Percentiles rank a stretch among this genome's conserved stretches.
Conservation (phyloP, 2,329 filamentous ascomycete genomes). For the Zymoseptoria passerinii region DNA sequence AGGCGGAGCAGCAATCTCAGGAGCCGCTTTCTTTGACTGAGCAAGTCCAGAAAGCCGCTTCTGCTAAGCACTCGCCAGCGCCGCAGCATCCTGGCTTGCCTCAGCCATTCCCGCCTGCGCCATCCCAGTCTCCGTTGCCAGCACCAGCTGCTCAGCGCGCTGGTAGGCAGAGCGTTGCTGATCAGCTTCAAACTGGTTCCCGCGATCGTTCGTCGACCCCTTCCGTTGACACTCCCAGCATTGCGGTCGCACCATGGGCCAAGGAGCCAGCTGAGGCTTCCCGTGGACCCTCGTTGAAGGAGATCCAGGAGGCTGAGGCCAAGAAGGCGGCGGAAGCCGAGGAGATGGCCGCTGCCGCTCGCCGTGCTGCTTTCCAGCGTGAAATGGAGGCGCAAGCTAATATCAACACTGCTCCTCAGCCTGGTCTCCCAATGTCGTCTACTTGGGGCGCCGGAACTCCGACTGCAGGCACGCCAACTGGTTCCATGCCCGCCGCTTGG, state of each 20-base stretch:
- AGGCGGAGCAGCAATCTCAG: slow-evolving; percentile 28
- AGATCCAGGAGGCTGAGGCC: slow-evolving; percentile 93
- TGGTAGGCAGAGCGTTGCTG: slow-evolving; percentile 67
- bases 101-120: slow-evolving; percentile 64
- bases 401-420: slow-evolving; percentile 39
- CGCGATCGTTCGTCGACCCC: slow-evolving; percentile 74
- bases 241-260: slow-evolving; percentile 89
- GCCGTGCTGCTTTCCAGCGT: slow-evolving; percentile 71
- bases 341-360: slow-evolving; percentile 66
- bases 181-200: slow-evolving; percentile 56
- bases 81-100: slow-evolving; percentile 54
- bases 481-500: slow-evolving; percentile 49
- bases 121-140: slow-evolving; percentile 72
- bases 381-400: slow-evolving; percentile 60
- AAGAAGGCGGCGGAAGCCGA: slow-evolving; percentile 86
- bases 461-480: slow-evolving; percentile 53
- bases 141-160: slow-evolving; percentile 83
- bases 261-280: slow-evolving; percentile 66
- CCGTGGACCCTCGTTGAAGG: slow-evolving; percentile 84
- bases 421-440: slow-evolving; percentile 76
- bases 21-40: slow-evolving; percentile 66
- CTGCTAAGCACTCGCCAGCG: slow-evolving; percentile 50
- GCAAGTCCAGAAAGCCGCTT: slow-evolving; percentile 69
- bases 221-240: slow-evolving; percentile 51
- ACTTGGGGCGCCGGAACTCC: slow-evolving; percentile 80